Evolutionary conservation across 2,329 filamentous ascomycete species (phyloP).

Genomic region (Geosmithia morbida): DNA sequence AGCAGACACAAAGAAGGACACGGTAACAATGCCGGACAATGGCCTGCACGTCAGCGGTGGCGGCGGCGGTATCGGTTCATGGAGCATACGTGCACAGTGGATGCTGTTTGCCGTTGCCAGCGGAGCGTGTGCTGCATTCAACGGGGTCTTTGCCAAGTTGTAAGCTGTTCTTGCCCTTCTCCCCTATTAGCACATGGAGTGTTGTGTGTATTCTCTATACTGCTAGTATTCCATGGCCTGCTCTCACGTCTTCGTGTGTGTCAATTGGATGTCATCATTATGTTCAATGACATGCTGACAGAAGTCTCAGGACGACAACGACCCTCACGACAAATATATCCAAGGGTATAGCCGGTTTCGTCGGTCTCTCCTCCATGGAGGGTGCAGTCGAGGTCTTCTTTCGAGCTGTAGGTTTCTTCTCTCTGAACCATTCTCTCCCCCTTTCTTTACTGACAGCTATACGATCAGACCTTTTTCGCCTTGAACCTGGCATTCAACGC

Average conservation of each 20-base stretch:
- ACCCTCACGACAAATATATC: slow-evolving; percentile 36
- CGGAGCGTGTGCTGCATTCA: slow-evolving; percentile 66
- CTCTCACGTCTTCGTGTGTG: not conserved
- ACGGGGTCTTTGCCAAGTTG: slow-evolving; percentile 76
- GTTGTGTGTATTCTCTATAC: not conserved
- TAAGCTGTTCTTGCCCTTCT: slow-evolving; percentile 22
- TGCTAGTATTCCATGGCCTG: no score
- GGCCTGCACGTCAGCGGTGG: slow-evolving; percentile 2
- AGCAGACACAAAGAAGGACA: not conserved
- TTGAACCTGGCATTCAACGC: slow-evolving; percentile 65
- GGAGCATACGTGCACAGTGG: slow-evolving; percentile 33
- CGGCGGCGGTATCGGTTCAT: slow-evolving; percentile 6
- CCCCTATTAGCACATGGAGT: no score
- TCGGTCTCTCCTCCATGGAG: slow-evolving; percentile 27
- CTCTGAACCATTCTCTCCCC: no score
- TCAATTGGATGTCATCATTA: not conserved
- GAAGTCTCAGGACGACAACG: slow-evolving; percentile 36
- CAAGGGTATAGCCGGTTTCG: slow-evolving; percentile 22
- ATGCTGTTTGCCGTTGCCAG: slow-evolving; percentile 58
- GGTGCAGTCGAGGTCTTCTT: slow-evolving; percentile 30
- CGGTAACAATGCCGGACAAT: slow-evolving; percentile 1
- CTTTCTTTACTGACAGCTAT: not conserved
- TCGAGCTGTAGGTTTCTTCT: slow-evolving; percentile 14
- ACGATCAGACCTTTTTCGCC: slow-evolving; percentile 52
- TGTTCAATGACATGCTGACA: not conserved